These are phyloP conservation scores for Plectosphaerella cucumerina DNA, from an alignment of 2,329 filamentous ascomycete genomes.

Conservation along the genomic window DNA sequence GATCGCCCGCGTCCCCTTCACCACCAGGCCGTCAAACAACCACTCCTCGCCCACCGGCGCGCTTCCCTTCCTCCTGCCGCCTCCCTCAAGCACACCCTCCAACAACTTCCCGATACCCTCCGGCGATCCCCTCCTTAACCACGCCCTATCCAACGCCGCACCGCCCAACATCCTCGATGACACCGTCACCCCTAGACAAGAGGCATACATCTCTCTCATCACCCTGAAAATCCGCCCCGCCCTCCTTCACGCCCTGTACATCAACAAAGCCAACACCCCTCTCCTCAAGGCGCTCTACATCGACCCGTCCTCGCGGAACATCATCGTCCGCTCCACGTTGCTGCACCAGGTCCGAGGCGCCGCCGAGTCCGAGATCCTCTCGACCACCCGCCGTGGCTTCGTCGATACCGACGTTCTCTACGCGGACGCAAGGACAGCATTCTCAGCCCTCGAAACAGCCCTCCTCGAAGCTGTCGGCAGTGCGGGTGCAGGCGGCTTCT, in stretches of 20 bases:
- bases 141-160: conserved; percentile 50
- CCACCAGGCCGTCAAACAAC: conserved; percentile 72
- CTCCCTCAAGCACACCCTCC: conserved; percentile 19
- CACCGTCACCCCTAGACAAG: conserved; percentile 52
- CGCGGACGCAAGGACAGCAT: conserved; percentile 37
- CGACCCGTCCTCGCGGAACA: conserved; percentile 52
- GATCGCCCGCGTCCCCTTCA: conserved; percentile 67
- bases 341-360: conserved; percentile 65
- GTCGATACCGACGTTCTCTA: conserved; percentile 34
- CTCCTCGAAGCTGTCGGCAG: conserved; percentile 25
- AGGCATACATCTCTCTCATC: conserved; percentile 75
- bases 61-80: conserved; percentile 80
- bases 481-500: conserved; percentile 30
- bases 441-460: conserved; percentile 40
- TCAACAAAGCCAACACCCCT: conserved; percentile 60
- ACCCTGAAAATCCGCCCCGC: conserved; percentile 76
- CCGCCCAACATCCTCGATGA: conserved; percentile 35
- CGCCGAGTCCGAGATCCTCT: conserved; percentile 70
- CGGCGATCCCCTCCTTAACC: conserved; percentile 61
- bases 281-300: conserved; percentile 73
- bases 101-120: conserved; percentile 47
- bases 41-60: conserved; percentile 86
- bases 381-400: conserved; percentile 41
- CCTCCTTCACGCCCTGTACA: conserved; percentile 84
- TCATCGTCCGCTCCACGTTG: conserved; percentile 59